Evolutionary conservation across 306 rosid species (phyloP).

Genomic region (Quercus robur): DNA sequence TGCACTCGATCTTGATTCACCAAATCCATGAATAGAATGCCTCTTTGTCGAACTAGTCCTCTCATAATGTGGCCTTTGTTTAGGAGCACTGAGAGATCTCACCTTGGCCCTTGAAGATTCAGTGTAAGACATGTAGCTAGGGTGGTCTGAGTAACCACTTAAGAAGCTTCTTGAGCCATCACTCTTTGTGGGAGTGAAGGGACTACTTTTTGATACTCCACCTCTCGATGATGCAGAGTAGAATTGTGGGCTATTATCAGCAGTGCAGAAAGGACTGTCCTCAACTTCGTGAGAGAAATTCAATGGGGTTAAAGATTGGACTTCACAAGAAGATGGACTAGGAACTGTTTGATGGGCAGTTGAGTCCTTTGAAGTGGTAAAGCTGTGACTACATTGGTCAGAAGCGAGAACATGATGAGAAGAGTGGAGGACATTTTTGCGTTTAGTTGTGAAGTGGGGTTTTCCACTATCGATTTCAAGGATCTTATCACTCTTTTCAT

Average conservation of each 20-base stretch:
- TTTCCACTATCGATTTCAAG: conserved; percentile 55
- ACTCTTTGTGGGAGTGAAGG: conserved; percentile 63
- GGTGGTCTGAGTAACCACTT: conserved; percentile 55
- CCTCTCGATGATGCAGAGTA: conserved; percentile 57
- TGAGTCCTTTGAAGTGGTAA: conserved; percentile 53
- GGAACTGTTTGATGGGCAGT: conserved; percentile 47
- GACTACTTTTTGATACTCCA: conserved; percentile 50
- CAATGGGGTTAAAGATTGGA: conserved; percentile 43
- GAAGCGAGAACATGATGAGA: conserved; percentile 23
- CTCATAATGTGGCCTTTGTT: conserved; percentile 65
- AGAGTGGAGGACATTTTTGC: conserved; percentile 48
- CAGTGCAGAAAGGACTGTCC: conserved; percentile 62
- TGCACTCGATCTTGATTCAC: conserved; percentile 29
- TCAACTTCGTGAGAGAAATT: conserved; percentile 41
- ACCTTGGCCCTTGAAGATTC: conserved; percentile 76
- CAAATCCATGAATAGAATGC: conserved; percentile 38
- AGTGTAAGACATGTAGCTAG: conserved; percentile 80
- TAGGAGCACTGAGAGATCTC: conserved; percentile 75
- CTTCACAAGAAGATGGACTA: conserved; percentile 43
- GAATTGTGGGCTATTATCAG: conserved; percentile 54
- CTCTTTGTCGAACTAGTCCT: conserved; percentile 57
- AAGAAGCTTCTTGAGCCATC: conserved; percentile 60
- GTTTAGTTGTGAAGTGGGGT: conserved; percentile 29
- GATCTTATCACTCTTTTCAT: conserved; percentile 41
- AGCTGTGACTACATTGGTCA: conserved; percentile 47